Base-by-base conservation (phyloP, 2,329 filamentous ascomycete species). In the Fusarium pseudograminearum region DNA sequence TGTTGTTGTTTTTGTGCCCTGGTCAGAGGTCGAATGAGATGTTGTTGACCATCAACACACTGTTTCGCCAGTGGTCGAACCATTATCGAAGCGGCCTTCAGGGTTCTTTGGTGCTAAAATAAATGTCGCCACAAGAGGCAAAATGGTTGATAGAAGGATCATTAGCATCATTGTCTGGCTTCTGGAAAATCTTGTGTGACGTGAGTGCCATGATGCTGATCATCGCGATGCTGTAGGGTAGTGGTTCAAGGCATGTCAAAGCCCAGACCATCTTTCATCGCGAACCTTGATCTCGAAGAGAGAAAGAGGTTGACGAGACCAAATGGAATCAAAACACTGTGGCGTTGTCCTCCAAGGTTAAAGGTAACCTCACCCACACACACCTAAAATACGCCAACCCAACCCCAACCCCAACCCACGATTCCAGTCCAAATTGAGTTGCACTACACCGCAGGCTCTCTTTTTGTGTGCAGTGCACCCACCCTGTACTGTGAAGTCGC, bases 141-240 rank as follows among this genome's bases (percentile, higher is more conserved):
- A 67, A 67, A 22, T 38, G 28, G 42, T 44, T 15, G 45, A 59
- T 50, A 70, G 44, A 24, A 26, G 30, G 48, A 46, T 61, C 54
- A 61, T 41, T 54, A 30, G 28, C 28, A 33, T 65, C 30, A 34
- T 61, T 53, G 33, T 38, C 48, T 57, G 47, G 56, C 57, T 69
- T 70, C 66, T 69, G 48, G 61, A 70, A 70, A 70, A 41, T 38
- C 16, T 36, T 57, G 22, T 60, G 63, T 67, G 66, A 63, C 57
- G 56, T 58, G 61, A 40, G 41, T 54, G 45, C 45, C 20, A 33
- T 61, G 34, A 45, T 16, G 45, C 31, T 38, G 46, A 38, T 20
- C 20, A 55, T 26, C 34, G 12, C 33, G 14, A 41, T 59, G 26
- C 36, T 60, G 40, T 63, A 70, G 66, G 61, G 67, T 70, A 70